Base-by-base conservation (phyloP, 306 rosid genomes). In the Citrullus amarus region DNA sequence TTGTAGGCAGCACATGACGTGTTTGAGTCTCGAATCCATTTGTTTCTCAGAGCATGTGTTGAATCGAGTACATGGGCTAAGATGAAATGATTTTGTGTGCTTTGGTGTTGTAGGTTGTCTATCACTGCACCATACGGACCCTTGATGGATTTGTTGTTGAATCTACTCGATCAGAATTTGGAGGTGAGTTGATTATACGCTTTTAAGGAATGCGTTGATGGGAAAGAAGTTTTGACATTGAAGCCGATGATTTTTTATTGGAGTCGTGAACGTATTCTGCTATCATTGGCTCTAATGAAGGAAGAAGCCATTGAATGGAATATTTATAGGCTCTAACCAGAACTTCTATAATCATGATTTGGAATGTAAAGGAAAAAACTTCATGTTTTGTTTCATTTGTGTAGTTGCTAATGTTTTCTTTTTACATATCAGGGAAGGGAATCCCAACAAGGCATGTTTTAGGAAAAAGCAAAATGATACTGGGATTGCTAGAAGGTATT, bases 401-500 rank as follows among this genome's bases (percentile, higher is more conserved):
- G 53, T 77, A n/a, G 78, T 68, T 77, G 81, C 59, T 32, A 73
- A 79, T 76, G 41, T 14, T 53, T 34, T 63, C n/a, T 3, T n/a
- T 77, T 62, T 50, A 44, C 25, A 66, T 79, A 78, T 84, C 86
- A 96, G 99, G 98, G 63, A 92, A 84, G 83, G 98, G 93, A 16
- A 82, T 38, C 13, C 99, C 97, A 0, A 80, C 86, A 53, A 87
- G 97, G 82, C 87, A 88, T 71, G 88, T 92, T 83, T 85, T 92
- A 90, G 99, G 98, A 22, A 96, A 90, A 86, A 91, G 93, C 91
- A 92, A 92, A 89, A 87, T 96, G 86, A 41, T 96, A 44, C 81
- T 96, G 84, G 98, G 99, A 63, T 88, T 96, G 85, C 91, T 92
- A 25, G 97, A 92, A 87, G 98, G 97, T 79, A 81, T 96, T 87